phyloP scores from a whole-genome alignment of 352 stramenopile genomes.

The Globisporangium polare region DNA sequence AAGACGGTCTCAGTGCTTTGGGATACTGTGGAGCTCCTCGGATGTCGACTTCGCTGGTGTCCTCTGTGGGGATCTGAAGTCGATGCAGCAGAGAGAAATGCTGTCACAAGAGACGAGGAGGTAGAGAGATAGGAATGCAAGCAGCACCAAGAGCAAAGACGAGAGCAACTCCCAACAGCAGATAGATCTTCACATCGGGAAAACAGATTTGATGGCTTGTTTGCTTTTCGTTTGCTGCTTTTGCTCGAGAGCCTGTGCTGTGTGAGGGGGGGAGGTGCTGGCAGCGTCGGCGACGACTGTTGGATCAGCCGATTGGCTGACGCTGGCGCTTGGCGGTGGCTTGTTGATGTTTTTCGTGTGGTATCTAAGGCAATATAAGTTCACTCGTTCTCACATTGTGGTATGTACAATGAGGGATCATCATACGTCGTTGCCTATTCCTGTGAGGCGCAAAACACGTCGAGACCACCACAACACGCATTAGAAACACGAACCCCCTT shows the following conservation, averaged over 20 bases:
- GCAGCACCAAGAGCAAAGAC: neutral
- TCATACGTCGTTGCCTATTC: conserved; percentile 13
- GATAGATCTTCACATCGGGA: conserved; percentile 7
- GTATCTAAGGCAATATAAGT: conserved; percentile 18
- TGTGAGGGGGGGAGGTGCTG: neutral
- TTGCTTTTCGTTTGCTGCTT: neutral
- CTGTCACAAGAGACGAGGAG: neutral
- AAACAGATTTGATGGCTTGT: conserved; percentile 3
- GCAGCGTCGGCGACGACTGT: neutral
- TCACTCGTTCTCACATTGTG: conserved; percentile 10
- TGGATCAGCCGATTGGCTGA: neutral
- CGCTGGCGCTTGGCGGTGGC: neutral
- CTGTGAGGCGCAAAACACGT: neutral
- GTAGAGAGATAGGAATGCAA: neutral
- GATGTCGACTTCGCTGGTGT: neutral
- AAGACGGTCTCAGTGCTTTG: neutral
- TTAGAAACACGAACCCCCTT: neutral
- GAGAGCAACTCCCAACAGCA: neutral
- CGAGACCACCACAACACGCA: neutral
- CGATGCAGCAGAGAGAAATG: neutral
- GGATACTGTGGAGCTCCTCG: neutral
- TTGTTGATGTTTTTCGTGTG: neutral
- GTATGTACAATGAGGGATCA: conserved; percentile 6
- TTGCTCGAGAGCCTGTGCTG: neutral
- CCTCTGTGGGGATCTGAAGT: neutral